These are phyloP conservation scores for Cyamopsis tetragonoloba DNA, from an alignment of 306 rosid genomes.

Conservation along the genomic window DNA sequence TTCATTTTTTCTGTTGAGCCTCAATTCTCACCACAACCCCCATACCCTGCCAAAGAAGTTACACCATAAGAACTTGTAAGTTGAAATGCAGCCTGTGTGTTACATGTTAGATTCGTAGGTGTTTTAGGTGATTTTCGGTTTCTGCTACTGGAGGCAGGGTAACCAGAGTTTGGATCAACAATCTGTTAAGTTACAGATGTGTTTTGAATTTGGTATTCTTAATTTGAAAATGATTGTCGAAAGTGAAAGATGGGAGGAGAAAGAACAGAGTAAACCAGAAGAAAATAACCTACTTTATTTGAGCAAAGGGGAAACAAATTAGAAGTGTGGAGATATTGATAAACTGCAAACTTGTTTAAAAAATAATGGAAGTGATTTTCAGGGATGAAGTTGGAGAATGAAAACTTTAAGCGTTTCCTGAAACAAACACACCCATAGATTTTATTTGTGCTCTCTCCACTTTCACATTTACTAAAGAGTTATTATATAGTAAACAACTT, in stretches of 20 bases:
- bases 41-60: neutral
- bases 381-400: neutral
- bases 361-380: neutral
- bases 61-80: neutral
- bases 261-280: neutral
- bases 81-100: neutral
- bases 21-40: neutral
- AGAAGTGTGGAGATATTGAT: neutral
- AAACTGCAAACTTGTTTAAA: neutral
- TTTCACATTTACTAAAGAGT: neutral
- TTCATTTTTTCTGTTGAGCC: neutral
- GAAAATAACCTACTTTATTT: neutral
- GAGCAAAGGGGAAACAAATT: neutral
- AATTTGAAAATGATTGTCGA: neutral
- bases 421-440: neutral
- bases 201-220: neutral
- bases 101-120: neutral
- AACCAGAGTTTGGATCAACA: neutral
- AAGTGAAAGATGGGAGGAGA: neutral
- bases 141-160: neutral
- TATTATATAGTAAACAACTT: neutral
- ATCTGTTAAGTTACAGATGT: neutral
- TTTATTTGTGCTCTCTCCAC: neutral
- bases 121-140: neutral
- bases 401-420: neutral